Base-by-base conservation (phyloP, 1,284 basidiomycete species). In the Ustilago nuda region DNA sequence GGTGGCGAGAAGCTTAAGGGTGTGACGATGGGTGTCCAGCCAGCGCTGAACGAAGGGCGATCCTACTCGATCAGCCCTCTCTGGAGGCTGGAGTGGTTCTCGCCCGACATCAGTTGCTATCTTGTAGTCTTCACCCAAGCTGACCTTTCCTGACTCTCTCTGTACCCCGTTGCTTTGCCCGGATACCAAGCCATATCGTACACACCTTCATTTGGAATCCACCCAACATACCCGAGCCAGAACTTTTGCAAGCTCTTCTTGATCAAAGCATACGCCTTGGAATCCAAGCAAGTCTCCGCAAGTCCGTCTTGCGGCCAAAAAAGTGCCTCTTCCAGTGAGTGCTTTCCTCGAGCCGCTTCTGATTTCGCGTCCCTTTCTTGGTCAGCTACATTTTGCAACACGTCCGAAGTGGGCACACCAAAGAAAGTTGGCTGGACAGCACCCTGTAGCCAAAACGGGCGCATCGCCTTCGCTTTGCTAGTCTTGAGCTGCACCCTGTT, bases 131-230 rank as follows among this genome's bases (percentile, higher is more conserved):
- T 15, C n/a, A 57, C 68, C 71, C 72, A 74, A 2, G 45, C 36
- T 0, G 61, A 51, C 27, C 65, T 46, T 17, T 61, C 48, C 17
- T 51, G 36, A 23, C 36, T 59, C 33, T 65, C 57, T 39, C 58
- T 43, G 48, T 64, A 75, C 1, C 76, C 76, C 3, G 54, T n/a
- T 0, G 60, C 58, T 43, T 78, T 78, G 0, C 76, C 76, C 0
- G 76, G 76, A 51, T 54, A 78, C 76, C 76, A 78, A 19, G 32
- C 56, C 59, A 66, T 56, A 23, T 78, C 76, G 45, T 63, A 67
- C 32, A 78, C n/a, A n/a, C 59, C 59, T 19, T 66, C 27, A 23
- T 57, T 33, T 2, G 76, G 71, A 27, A 73, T 33, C 61, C 64
- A 70, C 6, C 71, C 71, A 6, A 62, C 62, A 30, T 70, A 72